phyloP scores from a whole-genome alignment of 257 asterid genomes.

The Solanum raphanifolium region DNA sequence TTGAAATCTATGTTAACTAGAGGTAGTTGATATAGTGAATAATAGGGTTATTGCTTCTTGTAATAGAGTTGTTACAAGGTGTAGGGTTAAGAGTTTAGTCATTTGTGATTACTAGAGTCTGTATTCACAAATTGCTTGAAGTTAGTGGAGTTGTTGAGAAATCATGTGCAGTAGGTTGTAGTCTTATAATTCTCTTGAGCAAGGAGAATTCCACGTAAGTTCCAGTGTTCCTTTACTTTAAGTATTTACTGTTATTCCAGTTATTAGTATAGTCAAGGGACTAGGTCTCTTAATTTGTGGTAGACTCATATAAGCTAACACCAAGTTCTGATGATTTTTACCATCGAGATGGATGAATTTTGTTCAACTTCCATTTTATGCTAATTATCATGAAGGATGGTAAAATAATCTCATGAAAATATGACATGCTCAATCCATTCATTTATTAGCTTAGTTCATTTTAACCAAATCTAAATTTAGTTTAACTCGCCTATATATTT shows the following conservation, averaged over 20 bases:
- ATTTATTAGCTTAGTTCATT: background rate
- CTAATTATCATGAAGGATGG: background rate
- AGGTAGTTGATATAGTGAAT: background rate
- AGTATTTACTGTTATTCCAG: background rate
- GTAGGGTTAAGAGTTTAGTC: background rate
- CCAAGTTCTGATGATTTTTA: too few relatives aligned
- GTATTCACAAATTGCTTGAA: background rate
- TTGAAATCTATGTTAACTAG: background rate
- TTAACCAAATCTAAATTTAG: too few relatives aligned
- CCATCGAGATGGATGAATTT: too few relatives aligned
- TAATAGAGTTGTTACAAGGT: background rate
- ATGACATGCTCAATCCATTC: background rate
- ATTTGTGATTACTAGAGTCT: background rate
- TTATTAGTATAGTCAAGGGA: too few relatives aligned
- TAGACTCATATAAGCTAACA: background rate
- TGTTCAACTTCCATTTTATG: background rate
- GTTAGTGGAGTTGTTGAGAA: background rate
- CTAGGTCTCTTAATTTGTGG: background rate
- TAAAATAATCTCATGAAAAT: too few relatives aligned
- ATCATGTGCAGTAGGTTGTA: too few relatives aligned
- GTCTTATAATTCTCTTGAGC: background rate
- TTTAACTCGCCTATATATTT: too few relatives aligned
- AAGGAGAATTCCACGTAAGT: background rate
- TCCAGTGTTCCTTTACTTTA: background rate
- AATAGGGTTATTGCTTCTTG: background rate